Evolutionary conservation across 768 basidiomycete species (phyloP).

Genomic region (Auriscalpium microsporum): DNA sequence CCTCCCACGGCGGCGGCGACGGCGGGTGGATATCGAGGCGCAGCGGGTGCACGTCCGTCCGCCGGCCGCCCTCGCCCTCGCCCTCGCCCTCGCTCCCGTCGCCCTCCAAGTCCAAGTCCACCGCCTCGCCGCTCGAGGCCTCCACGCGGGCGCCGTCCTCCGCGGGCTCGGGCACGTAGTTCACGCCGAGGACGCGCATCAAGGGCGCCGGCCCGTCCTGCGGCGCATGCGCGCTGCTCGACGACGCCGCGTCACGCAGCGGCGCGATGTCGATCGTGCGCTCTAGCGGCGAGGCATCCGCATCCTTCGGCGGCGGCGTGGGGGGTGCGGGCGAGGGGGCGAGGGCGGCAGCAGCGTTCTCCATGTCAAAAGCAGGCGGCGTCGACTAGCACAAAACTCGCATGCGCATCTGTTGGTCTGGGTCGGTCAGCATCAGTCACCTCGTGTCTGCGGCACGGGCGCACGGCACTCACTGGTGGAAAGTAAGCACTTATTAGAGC

Average conservation of each 20-base stretch:
- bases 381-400: too few relatives aligned
- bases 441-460: too few relatives aligned
- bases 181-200: conserved; percentile 12
- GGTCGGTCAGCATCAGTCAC: too few relatives aligned
- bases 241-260: conserved; percentile 6
- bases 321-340: conserved; percentile 8
- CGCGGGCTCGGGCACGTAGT: conserved; percentile 8
- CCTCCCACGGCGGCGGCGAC: conserved; percentile 64
- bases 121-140: neutral
- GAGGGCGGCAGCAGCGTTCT: neutral
- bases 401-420: neutral
- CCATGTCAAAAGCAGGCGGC: neutral
- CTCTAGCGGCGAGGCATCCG: neutral
- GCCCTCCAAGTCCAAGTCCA: conserved; percentile 18
- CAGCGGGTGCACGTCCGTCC: conserved; percentile 29
- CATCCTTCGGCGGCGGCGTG: conserved; percentile 2
- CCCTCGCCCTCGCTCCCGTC: conserved; percentile 23
- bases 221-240: neutral
- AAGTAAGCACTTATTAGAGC: too few relatives aligned
- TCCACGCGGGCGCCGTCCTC: conserved; percentile 11
- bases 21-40: conserved; percentile 40
- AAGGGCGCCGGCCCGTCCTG: neutral
- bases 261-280: conserved; percentile 5
- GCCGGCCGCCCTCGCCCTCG: conserved; percentile 19
- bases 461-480: too few relatives aligned